Evolutionary conservation across 768 basidiomycete genomes (phyloP), one percentile per base, ranked within the genome.

Genomic region (Lyophyllum shimeji): DNA sequence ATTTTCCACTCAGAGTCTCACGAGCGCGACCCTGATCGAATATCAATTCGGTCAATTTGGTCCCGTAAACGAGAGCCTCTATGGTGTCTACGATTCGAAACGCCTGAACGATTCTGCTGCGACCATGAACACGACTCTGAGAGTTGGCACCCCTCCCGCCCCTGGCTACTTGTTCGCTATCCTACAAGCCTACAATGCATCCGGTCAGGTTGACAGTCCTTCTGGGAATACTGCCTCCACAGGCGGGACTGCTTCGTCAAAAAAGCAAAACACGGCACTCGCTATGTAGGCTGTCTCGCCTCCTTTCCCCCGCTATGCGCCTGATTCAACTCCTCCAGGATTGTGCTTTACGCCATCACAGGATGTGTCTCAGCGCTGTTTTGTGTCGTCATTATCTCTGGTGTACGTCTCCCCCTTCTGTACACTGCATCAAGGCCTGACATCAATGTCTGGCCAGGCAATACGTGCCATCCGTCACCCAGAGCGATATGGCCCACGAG

Each of bases 361-460:
- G 95, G 92, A 3, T 87, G 90, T 60, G 93, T 98, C 37, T 90
- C 91, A 21, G 83, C 84, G 23, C 75, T 95, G 20, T 95, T 97
- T 72, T 84, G 86, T 59, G 73, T 90, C 45, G 93, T 97, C 56
- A 89, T 97, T 60, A 71, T 94, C 12, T 87, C 89, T 17, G 94
- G 95, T 17, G 90, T 90, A 71, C 52, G 86, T 74, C 13, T 25
- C 27, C 47, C 53, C 42, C 42, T 56, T n/a, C 47, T 34, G 12
- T 50, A 25, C n/a, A 7, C 45, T 31, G 27, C 15, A 37, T 17
- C 50, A 47, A 46, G 7, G 50, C 46, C 61, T 21, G 34, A 34
- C 63, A 34, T 51, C 59, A n/a, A 52, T 55, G 45, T 4, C 23
- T 46, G 43, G 29, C 15, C 55, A 90, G 87, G 90, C 91, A 0